phyloP scores from a whole-genome alignment of 2,329 filamentous ascomycete species.

The Epichloe amarillans region DNA sequence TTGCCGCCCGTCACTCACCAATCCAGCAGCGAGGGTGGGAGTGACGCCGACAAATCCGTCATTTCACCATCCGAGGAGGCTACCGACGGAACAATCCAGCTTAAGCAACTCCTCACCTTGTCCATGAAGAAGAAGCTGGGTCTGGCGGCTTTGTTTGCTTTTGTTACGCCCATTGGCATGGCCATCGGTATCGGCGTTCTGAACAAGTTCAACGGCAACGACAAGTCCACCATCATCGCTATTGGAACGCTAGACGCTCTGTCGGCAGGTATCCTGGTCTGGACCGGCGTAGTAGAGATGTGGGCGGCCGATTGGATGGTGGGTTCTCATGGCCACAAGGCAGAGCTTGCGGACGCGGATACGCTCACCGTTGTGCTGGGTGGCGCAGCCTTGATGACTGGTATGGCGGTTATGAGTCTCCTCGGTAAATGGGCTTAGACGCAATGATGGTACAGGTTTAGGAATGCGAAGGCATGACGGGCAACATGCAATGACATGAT shows the following conservation, averaged over 20 bases:
- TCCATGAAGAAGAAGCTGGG: constrained; percentile 38
- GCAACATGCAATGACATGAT: neutral
- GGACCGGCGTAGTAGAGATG: constrained; percentile 72
- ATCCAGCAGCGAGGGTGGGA: neutral
- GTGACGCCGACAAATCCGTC: constrained; percentile 16
- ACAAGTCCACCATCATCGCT: constrained; percentile 52
- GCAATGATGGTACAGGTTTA: neutral
- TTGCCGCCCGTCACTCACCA: constrained; percentile 10
- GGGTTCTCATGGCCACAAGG: constrained; percentile 24
- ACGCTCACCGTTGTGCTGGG: constrained; percentile 35
- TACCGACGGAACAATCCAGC: constrained; percentile 4
- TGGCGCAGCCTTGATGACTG: constrained; percentile 40
- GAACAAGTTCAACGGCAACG: constrained; percentile 58
- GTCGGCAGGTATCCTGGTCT: constrained; percentile 63
- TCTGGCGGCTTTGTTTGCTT: constrained; percentile 50
- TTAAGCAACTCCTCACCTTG: constrained; percentile 13
- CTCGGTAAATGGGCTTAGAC: constrained; percentile 60
- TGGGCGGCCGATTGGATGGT: constrained; percentile 61
- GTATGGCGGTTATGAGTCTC: constrained; percentile 57
- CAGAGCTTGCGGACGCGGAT: constrained; percentile 40
- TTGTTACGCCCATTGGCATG: constrained; percentile 69
- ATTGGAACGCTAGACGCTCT: constrained; percentile 63
- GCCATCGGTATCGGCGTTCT: constrained; percentile 65
- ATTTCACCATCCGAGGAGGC: constrained; percentile 12
- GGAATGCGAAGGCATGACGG: neutral